Evolutionary conservation across 768 basidiomycete genomes (phyloP).

Genomic region (Leucocoprinus sp.): DNA sequence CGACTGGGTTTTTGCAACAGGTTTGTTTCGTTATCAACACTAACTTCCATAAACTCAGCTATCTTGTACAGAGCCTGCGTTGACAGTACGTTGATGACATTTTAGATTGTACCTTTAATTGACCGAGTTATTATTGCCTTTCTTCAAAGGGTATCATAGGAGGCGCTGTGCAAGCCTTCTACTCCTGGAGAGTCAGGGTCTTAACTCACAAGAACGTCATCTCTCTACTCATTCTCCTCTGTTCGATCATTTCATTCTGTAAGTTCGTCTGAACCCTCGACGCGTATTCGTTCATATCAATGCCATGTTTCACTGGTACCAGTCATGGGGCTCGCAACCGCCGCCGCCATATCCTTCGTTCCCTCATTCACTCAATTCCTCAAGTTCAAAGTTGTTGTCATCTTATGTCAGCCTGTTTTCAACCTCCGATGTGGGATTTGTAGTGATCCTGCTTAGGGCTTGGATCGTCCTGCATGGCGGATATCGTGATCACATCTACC

Average conservation of each 20-base stretch:
- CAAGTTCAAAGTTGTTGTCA: conserved; percentile 13
- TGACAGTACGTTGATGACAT: conserved; percentile 9
- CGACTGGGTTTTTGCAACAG: conserved; percentile 31
- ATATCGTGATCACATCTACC: conserved; percentile 14
- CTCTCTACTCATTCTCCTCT: conserved; percentile 2
- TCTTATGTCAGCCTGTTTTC: conserved; percentile 4
- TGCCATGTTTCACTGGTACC: neutral
- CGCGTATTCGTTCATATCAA: neutral
- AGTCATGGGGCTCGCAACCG: conserved; percentile 13
- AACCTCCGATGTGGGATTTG: neutral
- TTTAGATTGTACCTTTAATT: neutral
- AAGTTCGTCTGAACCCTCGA: neutral
- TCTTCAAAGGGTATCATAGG: conserved; percentile 16
- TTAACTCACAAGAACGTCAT: conserved; percentile 12
- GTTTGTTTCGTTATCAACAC: conserved; percentile 12
- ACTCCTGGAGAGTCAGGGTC: conserved; percentile 14
- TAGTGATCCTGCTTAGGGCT: neutral
- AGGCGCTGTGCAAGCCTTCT: conserved; percentile 13
- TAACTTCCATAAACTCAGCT: neutral
- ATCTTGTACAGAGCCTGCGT: conserved; percentile 9
- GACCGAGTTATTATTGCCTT: neutral
- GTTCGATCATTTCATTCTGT: conserved; percentile 12
- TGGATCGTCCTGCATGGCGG: conserved; percentile 12
- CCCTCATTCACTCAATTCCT: conserved; percentile 14
- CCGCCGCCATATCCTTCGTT: conserved; percentile 10